Percentiles rank a stretch among this genome's conserved stretches.
These are phyloP conservation scores for Chloris gayana DNA, from an alignment of 176 grass and related monocot species.

Conservation along the genomic window DNA sequence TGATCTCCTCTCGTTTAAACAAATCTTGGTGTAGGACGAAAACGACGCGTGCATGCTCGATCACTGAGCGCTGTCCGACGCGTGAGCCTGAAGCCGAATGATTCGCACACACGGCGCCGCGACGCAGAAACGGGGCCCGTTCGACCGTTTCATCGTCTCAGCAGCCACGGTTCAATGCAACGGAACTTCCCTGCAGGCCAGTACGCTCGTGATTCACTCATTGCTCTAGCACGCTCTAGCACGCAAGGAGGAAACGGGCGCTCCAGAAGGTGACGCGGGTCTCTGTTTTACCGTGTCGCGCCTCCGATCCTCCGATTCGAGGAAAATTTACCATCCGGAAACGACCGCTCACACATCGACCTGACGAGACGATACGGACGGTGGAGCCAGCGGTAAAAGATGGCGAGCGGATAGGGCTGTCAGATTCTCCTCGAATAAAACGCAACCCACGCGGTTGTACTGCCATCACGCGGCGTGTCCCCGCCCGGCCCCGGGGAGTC, in stretches of 20 bases:
- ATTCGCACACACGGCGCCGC: not conserved
- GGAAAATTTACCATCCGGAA: not conserved
- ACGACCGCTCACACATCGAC: not conserved
- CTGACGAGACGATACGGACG: too few species aligned
- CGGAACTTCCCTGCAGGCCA: too few species aligned
- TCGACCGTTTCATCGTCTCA: too few species aligned
- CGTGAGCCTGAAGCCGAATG: not conserved
- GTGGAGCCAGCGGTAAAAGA: not conserved
- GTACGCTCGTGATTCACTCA: too few species aligned
- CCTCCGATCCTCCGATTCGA: too few species aligned
- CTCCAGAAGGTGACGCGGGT: not conserved
- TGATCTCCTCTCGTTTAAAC: not conserved
- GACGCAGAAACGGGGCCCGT: too few species aligned
- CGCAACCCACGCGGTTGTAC: not conserved
- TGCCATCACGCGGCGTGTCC: constrained; percentile 32
- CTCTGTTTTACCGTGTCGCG: too few species aligned
- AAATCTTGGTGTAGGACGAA: not conserved
- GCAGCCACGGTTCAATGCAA: too few species aligned
- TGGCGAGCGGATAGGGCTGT: constrained; percentile 23
- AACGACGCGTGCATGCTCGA: not conserved
- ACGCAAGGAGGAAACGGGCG: too few species aligned
- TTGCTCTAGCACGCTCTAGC: too few species aligned
- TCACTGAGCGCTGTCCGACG: constrained; percentile 19
- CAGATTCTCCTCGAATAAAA: not conserved
- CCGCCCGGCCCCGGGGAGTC: too few species aligned